Percentiles rank a stretch among this genome's conserved stretches.
Conservation (phyloP, 2,329 filamentous ascomycete species). For the Diaporthe humulicola region DNA sequence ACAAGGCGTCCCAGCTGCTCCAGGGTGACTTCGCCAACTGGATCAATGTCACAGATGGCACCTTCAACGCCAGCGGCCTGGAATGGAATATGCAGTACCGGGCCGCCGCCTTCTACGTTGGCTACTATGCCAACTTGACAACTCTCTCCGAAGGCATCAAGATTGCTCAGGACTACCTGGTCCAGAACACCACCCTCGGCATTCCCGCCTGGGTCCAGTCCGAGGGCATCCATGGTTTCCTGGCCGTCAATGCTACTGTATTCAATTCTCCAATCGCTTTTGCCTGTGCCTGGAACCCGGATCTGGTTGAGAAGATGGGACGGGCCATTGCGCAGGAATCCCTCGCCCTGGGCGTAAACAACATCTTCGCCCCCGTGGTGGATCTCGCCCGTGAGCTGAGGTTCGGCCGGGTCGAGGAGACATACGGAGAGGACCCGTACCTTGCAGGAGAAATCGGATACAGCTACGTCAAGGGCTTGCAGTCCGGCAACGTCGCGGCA, state of each 20-base stretch:
- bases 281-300: slow-evolving; percentile 78
- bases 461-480: slow-evolving; percentile 68
- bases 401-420: slow-evolving; percentile 81
- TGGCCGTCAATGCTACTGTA: slow-evolving; percentile 80
- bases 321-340: slow-evolving; percentile 75
- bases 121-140: slow-evolving; percentile 74
- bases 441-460: slow-evolving; percentile 78
- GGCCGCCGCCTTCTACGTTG: slow-evolving; percentile 80
- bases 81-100: slow-evolving; percentile 75
- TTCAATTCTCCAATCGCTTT: slow-evolving; percentile 84
- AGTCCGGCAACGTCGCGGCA: slow-evolving; percentile 74
- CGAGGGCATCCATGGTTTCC: slow-evolving; percentile 80
- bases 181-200: slow-evolving; percentile 75
- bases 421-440: slow-evolving; percentile 77
- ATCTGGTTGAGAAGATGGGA: slow-evolving; percentile 75
- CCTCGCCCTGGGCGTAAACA: slow-evolving; percentile 76
- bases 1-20: slow-evolving; percentile 78
- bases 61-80: slow-evolving; percentile 77
- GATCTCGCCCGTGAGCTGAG: slow-evolving; percentile 80
- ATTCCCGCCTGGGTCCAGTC: slow-evolving; percentile 82
- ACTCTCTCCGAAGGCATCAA: slow-evolving; percentile 74
- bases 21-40: slow-evolving; percentile 81
- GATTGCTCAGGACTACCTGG: slow-evolving; percentile 76
- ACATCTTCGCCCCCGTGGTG: slow-evolving; percentile 78
- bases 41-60: slow-evolving; percentile 76